phyloP scores from a whole-genome alignment of 306 rosid species.

The Macrotyloma uniflorum region DNA sequence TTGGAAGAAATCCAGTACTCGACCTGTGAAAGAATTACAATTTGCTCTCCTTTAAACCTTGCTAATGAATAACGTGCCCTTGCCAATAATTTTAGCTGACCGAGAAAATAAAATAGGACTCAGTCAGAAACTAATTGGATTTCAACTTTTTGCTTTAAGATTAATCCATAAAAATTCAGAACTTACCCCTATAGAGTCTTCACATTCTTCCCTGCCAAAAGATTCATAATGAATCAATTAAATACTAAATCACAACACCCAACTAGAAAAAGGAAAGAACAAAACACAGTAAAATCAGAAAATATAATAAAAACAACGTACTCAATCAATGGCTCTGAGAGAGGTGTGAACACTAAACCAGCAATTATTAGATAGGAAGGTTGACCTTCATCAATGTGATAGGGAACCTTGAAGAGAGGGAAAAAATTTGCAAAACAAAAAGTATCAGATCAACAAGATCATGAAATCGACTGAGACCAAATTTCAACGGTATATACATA shows the following conservation, averaged over 20 bases:
- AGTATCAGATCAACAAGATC: conserved; percentile 42
- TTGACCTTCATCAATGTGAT: conserved; percentile 81
- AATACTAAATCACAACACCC: conserved; percentile 20
- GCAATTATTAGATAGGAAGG: conserved; percentile 94
- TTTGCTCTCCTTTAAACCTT: conserved; percentile 88
- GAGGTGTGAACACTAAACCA: conserved; percentile 98
- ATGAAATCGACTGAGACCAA: conserved; percentile 28
- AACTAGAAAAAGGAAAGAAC: neutral
- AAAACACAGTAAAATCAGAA: neutral
- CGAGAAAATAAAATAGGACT: conserved; percentile 32
- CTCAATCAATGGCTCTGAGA: conserved; percentile 95
- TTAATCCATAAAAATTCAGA: conserved; percentile 17
- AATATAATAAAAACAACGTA: conserved; percentile 48
- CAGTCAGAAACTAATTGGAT: conserved; percentile 21
- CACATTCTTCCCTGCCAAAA: conserved; percentile 86
- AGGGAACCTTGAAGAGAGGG: conserved; percentile 74
- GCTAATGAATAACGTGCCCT: conserved; percentile 92
- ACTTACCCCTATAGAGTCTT: conserved; percentile 87
- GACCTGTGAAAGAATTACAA: conserved; percentile 94
- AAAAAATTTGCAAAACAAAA: conserved; percentile 27
- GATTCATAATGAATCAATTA: conserved; percentile 35
- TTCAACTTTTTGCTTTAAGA: conserved; percentile 21
- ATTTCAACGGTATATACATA: conserved; percentile 52
- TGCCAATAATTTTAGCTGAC: conserved; percentile 80
- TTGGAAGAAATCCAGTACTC: conserved; percentile 41